Percentiles rank a stretch among this genome's conserved stretches.
phyloP scores from a whole-genome alignment of 1,284 basidiomycete genomes.

The Ceratobasidium sp. region DNA sequence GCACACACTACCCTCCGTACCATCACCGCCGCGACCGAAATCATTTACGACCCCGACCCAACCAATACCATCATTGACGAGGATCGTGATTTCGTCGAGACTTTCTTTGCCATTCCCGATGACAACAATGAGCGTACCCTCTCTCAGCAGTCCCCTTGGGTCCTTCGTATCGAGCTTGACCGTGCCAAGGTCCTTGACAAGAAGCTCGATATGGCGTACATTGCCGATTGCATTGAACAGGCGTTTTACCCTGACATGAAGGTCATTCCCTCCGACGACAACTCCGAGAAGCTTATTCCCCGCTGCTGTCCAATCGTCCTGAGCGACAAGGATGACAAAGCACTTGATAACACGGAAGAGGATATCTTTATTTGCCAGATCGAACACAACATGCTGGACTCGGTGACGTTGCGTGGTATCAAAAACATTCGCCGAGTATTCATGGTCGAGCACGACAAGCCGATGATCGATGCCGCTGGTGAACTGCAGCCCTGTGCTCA shows the following conservation, averaged over 20 bases:
- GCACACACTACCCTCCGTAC: constrained; percentile 95
- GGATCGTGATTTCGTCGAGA: constrained; percentile 95
- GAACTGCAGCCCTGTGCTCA: constrained; percentile 60
- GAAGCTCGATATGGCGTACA: constrained; percentile 94
- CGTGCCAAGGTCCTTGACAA: constrained; percentile 98
- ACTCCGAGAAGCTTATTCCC: constrained; percentile 95
- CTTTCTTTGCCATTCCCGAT: constrained; percentile 99
- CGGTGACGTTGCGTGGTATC: constrained; percentile 95
- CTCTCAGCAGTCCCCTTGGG: constrained; percentile 94
- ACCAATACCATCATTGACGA: constrained; percentile 94
- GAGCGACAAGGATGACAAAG: constrained; percentile 89
- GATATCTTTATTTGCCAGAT: constrained; percentile 96
- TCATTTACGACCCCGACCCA: constrained; percentile 97
- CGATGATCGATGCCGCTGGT: constrained; percentile 69
- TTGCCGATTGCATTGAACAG: constrained; percentile 91
- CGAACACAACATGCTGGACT: constrained; percentile 95
- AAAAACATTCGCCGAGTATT: constrained; percentile 92
- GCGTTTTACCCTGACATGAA: constrained; percentile 97
- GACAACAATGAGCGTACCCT: constrained; percentile 93
- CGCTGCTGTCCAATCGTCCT: constrained; percentile 94
- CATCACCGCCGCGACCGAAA: constrained; percentile 94
- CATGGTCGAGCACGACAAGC: constrained; percentile 87
- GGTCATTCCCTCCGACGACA: constrained; percentile 99
- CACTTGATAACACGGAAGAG: constrained; percentile 79
- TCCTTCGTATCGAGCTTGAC: constrained; percentile 95